Evolutionary conservation across 345 rosid species (phyloP).

Genomic region (Rhizophora mangle): DNA sequence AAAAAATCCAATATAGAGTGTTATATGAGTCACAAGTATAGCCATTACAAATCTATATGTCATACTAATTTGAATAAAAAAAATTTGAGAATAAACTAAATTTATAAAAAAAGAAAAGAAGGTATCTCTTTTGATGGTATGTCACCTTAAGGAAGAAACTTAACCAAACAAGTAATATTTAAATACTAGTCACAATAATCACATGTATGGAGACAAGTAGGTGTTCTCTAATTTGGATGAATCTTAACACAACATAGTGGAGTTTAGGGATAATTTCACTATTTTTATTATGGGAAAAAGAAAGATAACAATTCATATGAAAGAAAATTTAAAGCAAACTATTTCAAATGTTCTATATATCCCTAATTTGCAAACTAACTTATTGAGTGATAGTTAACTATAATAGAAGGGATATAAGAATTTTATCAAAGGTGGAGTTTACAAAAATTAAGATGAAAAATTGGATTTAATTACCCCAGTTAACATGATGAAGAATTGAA

Average conservation of each 20-base stretch:
- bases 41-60: too few species aligned
- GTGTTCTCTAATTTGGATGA: not conserved
- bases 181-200: too few species aligned
- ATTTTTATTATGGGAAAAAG: conserved; percentile 4
- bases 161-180: too few species aligned
- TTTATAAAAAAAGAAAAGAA: not conserved
- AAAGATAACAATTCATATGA: not conserved
- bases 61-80: too few species aligned
- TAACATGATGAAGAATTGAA: not conserved
- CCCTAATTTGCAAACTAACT: not conserved
- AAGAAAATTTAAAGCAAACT: not conserved
- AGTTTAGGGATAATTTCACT: conserved; percentile 3
- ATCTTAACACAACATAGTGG: not conserved
- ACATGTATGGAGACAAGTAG: too few species aligned
- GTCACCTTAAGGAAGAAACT: not conserved
- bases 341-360: conserved; percentile 3
- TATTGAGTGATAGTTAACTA: not conserved
- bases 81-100: too few species aligned
- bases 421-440: not conserved
- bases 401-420: conserved; percentile 7
- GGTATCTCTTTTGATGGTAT: not conserved
- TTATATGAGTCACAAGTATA: too few species aligned
- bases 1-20: too few species aligned
- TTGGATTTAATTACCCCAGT: not conserved
- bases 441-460: not conserved